Evolutionary conservation across 1,284 basidiomycete species (phyloP), one percentile per base, ranked within the genome.

Genomic region (Phenoliferia sp.): DNA sequence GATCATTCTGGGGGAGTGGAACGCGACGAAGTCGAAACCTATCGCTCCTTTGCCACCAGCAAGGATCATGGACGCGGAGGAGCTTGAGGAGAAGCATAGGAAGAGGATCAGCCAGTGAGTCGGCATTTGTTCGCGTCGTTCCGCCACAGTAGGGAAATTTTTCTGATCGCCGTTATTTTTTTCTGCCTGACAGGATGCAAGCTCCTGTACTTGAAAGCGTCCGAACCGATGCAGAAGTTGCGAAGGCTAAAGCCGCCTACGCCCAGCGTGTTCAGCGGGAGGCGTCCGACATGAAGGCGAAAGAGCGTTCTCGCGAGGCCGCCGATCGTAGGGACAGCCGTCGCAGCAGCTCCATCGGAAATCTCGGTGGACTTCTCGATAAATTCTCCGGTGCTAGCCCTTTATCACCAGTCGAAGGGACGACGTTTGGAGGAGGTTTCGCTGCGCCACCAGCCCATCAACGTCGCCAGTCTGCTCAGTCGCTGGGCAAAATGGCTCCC

Each of bases 61-160:
- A 7, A 62, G 61, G 36, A 68, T 71, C 29, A 69, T 71, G 67
- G 70, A 65, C 48, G 62, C 69, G 29, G 52, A 28, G 1, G 67
- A 71, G 33, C 63, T 71, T 2, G 67, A 71, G 39, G 67, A 60
- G n/a, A 63, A 64, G 50, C 67, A 71, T 44, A 58, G 65, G 33
- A 69, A 65, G 63, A 31, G 67, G 17, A 57, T 71, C 29, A 66
- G 67, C 55, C 44, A 59, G 69, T 71, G 44, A 36, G 67, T 67
- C n/a, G n/a, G n/a, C n/a, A n/a, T n/a, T n/a, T n/a, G n/a, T n/a
- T n/a, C n/a, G n/a, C n/a, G n/a, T 9, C 16, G 1, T 48, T n/a
- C 50, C 7, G 9, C 6, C 3, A 19, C 2, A 16, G 15, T 15
- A 19, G 2, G 26, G 12, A 26, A 32, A 17, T 2, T 17, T 7